Evolutionary conservation across 768 basidiomycete genomes (phyloP).

Genomic region (Lentinula sp.): DNA sequence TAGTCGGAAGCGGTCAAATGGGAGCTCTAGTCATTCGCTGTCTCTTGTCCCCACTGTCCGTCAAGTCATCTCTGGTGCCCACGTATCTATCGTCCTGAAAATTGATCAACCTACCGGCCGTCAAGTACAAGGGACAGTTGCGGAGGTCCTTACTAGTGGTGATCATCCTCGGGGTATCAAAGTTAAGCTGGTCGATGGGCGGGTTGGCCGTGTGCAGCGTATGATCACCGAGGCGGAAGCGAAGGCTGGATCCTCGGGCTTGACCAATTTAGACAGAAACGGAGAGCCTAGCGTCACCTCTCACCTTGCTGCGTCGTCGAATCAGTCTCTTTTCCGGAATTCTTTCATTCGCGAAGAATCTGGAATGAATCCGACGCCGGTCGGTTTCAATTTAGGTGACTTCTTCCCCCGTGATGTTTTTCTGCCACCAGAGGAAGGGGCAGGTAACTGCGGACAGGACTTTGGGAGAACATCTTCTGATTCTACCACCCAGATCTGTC

Average conservation of each 20-base stretch:
- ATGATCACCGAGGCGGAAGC: not conserved
- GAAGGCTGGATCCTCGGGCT: not conserved
- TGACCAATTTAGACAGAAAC: not conserved
- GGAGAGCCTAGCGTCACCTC: not conserved
- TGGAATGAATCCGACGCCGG: not conserved
- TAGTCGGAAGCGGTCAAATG: not conserved
- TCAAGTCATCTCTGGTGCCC: not conserved
- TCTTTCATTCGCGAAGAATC: not conserved
- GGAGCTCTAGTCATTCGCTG: not conserved
- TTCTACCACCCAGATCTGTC: not conserved
- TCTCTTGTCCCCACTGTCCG: not conserved
- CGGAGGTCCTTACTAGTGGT: not conserved
- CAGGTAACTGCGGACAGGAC: too few species aligned
- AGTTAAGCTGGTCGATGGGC: not conserved
- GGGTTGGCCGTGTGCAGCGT: slow-evolving; percentile 1
- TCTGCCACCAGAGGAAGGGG: not conserved
- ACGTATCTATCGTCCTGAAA: slow-evolving; percentile 1
- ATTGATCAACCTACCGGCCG: not conserved
- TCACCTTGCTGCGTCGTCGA: not conserved
- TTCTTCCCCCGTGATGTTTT: not conserved
- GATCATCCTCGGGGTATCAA: slow-evolving; percentile 1
- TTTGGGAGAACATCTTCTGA: not conserved
- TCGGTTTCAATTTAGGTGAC: not conserved
- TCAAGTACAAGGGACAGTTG: not conserved
- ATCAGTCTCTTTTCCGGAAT: not conserved